phyloP scores from a whole-genome alignment of 2,329 filamentous ascomycete genomes.

The Tolypocladium cylindrosporum region DNA sequence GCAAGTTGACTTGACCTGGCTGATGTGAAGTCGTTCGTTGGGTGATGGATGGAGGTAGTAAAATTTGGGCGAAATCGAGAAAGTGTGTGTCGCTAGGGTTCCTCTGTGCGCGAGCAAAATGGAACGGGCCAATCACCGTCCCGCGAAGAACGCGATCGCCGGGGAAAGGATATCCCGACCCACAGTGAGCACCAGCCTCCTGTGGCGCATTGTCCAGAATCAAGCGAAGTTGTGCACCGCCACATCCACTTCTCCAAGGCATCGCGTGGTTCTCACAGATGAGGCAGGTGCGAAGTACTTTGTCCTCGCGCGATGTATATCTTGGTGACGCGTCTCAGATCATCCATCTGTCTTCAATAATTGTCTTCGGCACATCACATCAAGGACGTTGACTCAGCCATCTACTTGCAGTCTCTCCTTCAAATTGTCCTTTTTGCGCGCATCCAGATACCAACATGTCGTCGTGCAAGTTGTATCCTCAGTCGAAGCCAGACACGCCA shows the following conservation, averaged over 20 bases:
- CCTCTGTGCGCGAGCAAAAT: conserved; percentile 11
- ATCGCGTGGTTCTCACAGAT: not conserved
- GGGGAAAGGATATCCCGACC: conserved; percentile 13
- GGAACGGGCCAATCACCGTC: conserved; percentile 21
- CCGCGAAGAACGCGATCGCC: not conserved
- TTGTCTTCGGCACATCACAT: not conserved
- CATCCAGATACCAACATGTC: conserved; percentile 17
- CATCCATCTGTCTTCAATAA: not conserved
- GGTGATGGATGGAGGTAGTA: conserved; percentile 18
- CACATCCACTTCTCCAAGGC: not conserved
- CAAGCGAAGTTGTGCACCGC: not conserved
- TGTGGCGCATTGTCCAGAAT: not conserved
- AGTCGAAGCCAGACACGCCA: conserved; percentile 14
- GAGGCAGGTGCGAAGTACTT: not conserved
- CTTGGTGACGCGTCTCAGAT: not conserved
- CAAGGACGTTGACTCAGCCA: not conserved
- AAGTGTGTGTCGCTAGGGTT: conserved; percentile 34
- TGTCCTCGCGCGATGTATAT: not conserved
- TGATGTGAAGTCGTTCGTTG: conserved; percentile 22
- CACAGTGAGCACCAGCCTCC: not conserved
- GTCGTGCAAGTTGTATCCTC: conserved; percentile 29
- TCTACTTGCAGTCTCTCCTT: not conserved
- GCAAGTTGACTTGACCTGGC: conserved; percentile 34
- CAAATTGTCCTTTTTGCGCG: not conserved
- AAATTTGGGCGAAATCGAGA: conserved; percentile 28